These are phyloP conservation scores for Ustilaginoidea virens DNA, from an alignment of 2,329 filamentous ascomycete species.

Conservation along the genomic window DNA sequence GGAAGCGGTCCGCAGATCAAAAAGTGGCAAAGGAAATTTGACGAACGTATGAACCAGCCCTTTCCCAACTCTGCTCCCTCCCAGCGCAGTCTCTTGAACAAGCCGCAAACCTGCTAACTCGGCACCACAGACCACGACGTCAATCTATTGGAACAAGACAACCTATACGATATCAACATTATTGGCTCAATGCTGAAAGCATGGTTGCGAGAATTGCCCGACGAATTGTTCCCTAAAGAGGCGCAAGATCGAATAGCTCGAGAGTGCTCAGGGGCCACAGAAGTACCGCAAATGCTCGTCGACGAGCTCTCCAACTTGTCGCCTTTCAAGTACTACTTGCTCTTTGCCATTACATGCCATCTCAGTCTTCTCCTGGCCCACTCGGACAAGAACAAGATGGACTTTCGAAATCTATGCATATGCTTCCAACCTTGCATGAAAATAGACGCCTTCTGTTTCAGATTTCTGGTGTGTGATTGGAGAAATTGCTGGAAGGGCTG, in stretches of 20 bases:
- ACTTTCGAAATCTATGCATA: slow-evolving; percentile 87
- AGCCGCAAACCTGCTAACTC: too few relatives aligned
- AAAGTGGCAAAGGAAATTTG: slow-evolving; percentile 85
- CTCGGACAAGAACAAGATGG: slow-evolving; percentile 96
- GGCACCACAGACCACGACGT: slow-evolving; percentile 57
- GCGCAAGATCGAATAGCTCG: slow-evolving; percentile 67
- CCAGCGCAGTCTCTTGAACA: too few relatives aligned
- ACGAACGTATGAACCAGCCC: slow-evolving; percentile 49
- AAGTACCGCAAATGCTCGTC: slow-evolving; percentile 70
- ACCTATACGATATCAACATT: slow-evolving; percentile 92
- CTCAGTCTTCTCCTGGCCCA: slow-evolving; percentile 82
- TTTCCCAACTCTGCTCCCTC: neutral
- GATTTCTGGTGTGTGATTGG: slow-evolving; percentile 90
- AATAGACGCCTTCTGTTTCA: slow-evolving; percentile 89
- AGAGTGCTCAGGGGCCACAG: slow-evolving; percentile 64
- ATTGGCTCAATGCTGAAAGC: slow-evolving; percentile 93
- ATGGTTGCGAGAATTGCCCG: slow-evolving; percentile 87
- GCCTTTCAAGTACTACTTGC: slow-evolving; percentile 92
- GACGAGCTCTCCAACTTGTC: slow-evolving; percentile 89
- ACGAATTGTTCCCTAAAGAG: slow-evolving; percentile 79
- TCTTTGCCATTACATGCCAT: slow-evolving; percentile 95
- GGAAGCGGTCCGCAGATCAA: slow-evolving; percentile 84
- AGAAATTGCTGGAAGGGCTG: slow-evolving; percentile 95
- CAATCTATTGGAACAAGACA: slow-evolving; percentile 72
- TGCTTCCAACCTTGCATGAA: slow-evolving; percentile 97